phyloP scores from a whole-genome alignment of 2,329 filamentous ascomycete species.

The Lizonia empirigonia region DNA sequence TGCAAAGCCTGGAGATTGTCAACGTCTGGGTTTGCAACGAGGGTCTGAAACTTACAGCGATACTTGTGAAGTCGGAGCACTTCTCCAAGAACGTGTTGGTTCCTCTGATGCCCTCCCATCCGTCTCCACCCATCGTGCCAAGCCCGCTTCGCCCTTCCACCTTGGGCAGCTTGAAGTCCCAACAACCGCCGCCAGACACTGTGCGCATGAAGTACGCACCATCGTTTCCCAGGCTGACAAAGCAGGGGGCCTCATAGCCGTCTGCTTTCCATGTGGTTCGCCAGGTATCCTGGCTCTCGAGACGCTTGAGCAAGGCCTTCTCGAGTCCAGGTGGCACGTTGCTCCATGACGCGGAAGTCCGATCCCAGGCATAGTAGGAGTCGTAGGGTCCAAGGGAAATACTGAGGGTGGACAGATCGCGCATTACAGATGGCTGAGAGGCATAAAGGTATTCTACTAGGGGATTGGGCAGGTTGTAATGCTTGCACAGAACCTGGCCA shows the following conservation, averaged over 20 bases:
- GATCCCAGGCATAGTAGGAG: conserved; percentile 40
- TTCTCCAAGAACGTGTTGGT: conserved; percentile 38
- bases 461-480: conserved; percentile 43
- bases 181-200: conserved; percentile 38
- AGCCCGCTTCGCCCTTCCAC: conserved; percentile 16
- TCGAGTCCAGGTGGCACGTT: conserved; percentile 37
- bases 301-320: conserved; percentile 30
- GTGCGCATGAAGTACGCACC: conserved; percentile 43
- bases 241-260: conserved; percentile 35
- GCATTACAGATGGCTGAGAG: conserved; percentile 31
- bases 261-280: conserved; percentile 35
- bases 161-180: conserved; percentile 33
- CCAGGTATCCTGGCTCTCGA: conserved; percentile 33
- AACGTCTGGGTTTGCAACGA: not conserved
- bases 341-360: conserved; percentile 32
- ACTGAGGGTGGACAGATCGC: conserved; percentile 36
- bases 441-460: conserved; percentile 37
- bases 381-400: conserved; percentile 38
- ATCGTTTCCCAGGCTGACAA: conserved; percentile 38
- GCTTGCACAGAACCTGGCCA: conserved; percentile 22
- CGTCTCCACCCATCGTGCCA: conserved; percentile 20
- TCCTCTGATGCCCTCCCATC: conserved; percentile 34
- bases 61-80: conserved; percentile 24
- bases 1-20: conserved; percentile 30
- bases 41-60: conserved; percentile 30